These are phyloP conservation scores for Cylindrotheca closterium DNA, from an alignment of 108 stramenopile genomes.

Conservation along the genomic window DNA sequence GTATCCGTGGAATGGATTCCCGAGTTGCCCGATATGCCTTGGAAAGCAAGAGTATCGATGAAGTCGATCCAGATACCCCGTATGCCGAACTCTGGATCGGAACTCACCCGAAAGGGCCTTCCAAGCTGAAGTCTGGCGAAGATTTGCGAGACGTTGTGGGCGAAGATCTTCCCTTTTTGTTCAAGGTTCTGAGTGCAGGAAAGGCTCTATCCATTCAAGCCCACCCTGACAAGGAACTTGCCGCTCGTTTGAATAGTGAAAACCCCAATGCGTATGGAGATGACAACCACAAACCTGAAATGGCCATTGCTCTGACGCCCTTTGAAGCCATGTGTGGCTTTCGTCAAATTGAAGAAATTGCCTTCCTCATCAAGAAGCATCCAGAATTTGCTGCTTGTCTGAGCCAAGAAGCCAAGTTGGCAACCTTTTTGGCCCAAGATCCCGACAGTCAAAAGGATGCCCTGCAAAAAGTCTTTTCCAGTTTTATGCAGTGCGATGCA, in stretches of 20 bases:
- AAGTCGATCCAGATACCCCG: conserved; percentile 76
- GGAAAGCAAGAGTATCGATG: conserved; percentile 61
- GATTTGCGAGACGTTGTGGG: conserved; percentile 49
- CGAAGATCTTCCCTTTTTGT: conserved; percentile 78
- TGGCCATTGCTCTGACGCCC: conserved; percentile 96
- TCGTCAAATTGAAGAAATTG: conserved; percentile 82
- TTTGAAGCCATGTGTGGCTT: conserved; percentile 98
- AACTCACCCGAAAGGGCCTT: conserved; percentile 79
- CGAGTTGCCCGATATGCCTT: conserved; percentile 74
- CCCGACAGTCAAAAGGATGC: conserved; percentile 47
- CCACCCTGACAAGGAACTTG: conserved; percentile 86
- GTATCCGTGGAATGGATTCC: conserved; percentile 75
- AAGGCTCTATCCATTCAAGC: conserved; percentile 91
- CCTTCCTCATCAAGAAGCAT: conserved; percentile 69
- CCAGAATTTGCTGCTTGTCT: conserved; percentile 89
- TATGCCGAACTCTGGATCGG: conserved; percentile 92
- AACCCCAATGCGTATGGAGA: conserved; percentile 91
- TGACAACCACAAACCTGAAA: conserved; percentile 99
- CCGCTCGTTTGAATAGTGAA: conserved; percentile 75
- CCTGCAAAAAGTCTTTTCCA: conserved; percentile 70
- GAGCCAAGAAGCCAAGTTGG: conserved; percentile 72
- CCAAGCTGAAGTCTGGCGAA: conserved; percentile 49
- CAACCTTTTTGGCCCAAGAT: conserved; percentile 51
- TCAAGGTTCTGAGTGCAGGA: conserved; percentile 82
- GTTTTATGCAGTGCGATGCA: conserved; percentile 76